Conservation (phyloP, 202 grass and related monocot species). For the Eragrostis tef region DNA sequence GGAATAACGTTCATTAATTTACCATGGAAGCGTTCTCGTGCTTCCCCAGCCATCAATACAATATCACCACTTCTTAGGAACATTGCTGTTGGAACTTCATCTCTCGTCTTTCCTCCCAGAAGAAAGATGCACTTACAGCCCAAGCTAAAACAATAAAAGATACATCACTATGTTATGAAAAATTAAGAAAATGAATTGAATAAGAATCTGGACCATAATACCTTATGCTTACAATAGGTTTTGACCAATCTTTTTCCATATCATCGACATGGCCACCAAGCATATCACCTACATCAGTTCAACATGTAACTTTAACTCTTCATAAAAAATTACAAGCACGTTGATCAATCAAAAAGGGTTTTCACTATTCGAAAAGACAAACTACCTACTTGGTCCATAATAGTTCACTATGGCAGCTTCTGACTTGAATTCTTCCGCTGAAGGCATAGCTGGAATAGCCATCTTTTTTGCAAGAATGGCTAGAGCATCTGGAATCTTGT, state of each 20-base stretch:
- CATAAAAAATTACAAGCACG: background rate
- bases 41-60: constrained; percentile 80
- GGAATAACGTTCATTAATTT: constrained; percentile 10
- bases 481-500: constrained; percentile 71
- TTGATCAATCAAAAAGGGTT: background rate
- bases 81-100: constrained; percentile 78
- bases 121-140: constrained; percentile 94
- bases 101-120: constrained; percentile 80
- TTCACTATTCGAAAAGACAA: constrained; percentile 3
- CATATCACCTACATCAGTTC: constrained; percentile 70
- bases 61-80: constrained; percentile 82
- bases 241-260: constrained; percentile 97
- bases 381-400: constrained; percentile 86
- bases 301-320: background rate
- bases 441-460: constrained; percentile 74
- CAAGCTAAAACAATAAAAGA: constrained; percentile 54
- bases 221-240: constrained; percentile 98
- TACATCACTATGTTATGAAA: background rate
- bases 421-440: constrained; percentile 64
- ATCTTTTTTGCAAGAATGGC: constrained; percentile 70
- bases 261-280: constrained; percentile 93
- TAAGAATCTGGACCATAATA: constrained; percentile 30
- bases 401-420: constrained; percentile 98
- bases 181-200: background rate
- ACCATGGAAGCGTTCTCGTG: constrained; percentile 91